These are phyloP conservation scores for Cucurbita moschata DNA, from an alignment of 306 rosid genomes.

Conservation along the genomic window DNA sequence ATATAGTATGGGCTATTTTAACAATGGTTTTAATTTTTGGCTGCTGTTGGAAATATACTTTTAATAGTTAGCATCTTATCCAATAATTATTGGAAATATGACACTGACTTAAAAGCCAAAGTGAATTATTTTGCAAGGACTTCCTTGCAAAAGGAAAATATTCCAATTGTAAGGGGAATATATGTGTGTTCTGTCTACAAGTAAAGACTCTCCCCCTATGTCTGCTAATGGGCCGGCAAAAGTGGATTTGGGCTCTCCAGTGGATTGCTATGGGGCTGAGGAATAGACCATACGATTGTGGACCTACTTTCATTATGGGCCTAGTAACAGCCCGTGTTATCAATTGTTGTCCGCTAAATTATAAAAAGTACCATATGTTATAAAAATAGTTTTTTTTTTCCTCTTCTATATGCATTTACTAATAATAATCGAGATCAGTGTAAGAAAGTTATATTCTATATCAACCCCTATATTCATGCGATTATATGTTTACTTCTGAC, in stretches of 20 bases:
- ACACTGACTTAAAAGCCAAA: background rate
- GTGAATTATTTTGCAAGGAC: background rate
- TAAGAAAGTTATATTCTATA: background rate
- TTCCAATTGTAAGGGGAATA: background rate
- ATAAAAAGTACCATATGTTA: too few relatives aligned
- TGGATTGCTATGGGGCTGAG: background rate
- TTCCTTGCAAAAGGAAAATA: background rate
- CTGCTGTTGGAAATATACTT: background rate
- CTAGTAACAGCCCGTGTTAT: background rate
- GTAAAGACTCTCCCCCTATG: background rate
- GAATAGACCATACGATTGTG: background rate
- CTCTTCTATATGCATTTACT: background rate
- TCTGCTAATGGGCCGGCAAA: background rate
- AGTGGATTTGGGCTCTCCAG: background rate
- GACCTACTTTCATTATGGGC: background rate
- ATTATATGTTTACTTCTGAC: background rate
- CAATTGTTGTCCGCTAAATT: too few relatives aligned
- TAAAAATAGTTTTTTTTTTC: background rate
- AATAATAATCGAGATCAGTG: background rate
- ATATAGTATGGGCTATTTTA: background rate
- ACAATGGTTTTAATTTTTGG: background rate
- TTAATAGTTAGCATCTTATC: background rate
- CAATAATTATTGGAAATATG: background rate
- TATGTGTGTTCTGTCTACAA: background rate
- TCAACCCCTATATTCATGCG: background rate